Conservation (phyloP, 352 stramenopile species). For the Pythium oligandrum region DNA sequence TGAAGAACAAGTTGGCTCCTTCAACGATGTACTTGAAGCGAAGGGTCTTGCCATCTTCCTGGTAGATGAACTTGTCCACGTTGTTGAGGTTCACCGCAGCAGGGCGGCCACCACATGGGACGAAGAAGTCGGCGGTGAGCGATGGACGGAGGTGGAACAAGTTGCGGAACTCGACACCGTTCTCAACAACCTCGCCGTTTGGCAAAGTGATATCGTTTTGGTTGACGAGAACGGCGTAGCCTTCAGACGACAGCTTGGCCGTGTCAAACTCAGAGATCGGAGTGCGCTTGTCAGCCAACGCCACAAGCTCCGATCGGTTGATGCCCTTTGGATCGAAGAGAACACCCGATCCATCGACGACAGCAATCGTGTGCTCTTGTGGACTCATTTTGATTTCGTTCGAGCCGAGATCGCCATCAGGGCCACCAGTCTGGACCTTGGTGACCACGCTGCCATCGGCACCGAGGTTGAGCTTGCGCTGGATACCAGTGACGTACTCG, state of each 20-base stretch:
- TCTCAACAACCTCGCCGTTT: constrained; percentile 79
- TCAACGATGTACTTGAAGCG: constrained; percentile 96
- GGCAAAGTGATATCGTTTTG: constrained; percentile 74
- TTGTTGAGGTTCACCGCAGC: constrained; percentile 96
- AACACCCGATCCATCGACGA: constrained; percentile 93
- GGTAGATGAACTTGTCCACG: constrained; percentile 88
- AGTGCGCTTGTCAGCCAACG: constrained; percentile 85
- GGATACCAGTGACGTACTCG: constrained; percentile 94
- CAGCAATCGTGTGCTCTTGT: constrained; percentile 93
- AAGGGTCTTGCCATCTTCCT: constrained; percentile 65
- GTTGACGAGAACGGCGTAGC: constrained; percentile 61
- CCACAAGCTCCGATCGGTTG: constrained; percentile 88
- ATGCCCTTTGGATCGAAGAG: constrained; percentile 94
- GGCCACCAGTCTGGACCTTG: constrained; percentile 95
- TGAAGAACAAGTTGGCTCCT: constrained; percentile 97
- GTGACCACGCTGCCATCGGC: constrained; percentile 88
- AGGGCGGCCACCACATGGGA: constrained; percentile 94
- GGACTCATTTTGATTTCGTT: constrained; percentile 98
- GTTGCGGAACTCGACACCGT: constrained; percentile 95
- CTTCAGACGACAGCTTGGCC: constrained; percentile 55
- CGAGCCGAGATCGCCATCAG: constrained; percentile 96
- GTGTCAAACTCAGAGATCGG: constrained; percentile 90
- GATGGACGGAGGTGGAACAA: constrained; percentile 93
- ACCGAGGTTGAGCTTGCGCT: constrained; percentile 89
- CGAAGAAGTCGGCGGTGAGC: constrained; percentile 95